These are phyloP conservation scores for Ophiostoma ulmi DNA, from an alignment of 2,329 filamentous ascomycete species.

Conservation along the genomic window DNA sequence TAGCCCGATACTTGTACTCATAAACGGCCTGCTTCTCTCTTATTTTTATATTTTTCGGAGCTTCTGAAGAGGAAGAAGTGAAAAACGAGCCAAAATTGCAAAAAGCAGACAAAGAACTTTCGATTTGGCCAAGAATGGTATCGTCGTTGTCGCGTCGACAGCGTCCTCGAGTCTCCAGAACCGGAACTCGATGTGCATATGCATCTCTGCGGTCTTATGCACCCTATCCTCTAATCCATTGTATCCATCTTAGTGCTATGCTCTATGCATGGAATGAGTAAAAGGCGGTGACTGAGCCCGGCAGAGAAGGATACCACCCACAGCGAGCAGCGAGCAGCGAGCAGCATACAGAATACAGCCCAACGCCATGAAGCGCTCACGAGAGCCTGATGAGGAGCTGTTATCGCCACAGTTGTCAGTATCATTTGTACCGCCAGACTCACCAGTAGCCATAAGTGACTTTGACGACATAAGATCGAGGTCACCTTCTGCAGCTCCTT, in stretches of 20 bases:
- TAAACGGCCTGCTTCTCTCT: not conserved
- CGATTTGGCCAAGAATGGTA: not conserved
- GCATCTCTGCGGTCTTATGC: not conserved
- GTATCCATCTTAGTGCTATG: not conserved
- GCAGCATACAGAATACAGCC: not conserved
- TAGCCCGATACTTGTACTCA: not conserved
- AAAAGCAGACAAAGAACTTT: too few relatives aligned
- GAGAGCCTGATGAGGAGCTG: constrained; percentile 47
- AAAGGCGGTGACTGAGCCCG: constrained; percentile 23
- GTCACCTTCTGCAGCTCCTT: not conserved
- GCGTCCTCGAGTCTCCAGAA: not conserved
- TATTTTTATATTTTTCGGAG: not conserved
- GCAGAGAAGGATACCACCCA: not conserved
- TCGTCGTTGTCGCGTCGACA: not conserved
- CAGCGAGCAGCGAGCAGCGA: constrained; percentile 1
- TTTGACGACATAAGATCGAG: not conserved
- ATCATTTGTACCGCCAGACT: not conserved
- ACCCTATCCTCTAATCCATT: not conserved
- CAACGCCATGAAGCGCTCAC: constrained; percentile 55
- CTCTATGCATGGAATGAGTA: not conserved
- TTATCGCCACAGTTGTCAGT: constrained; percentile 28
- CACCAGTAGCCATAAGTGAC: not conserved
- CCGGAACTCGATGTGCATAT: not conserved
- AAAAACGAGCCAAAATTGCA: too few relatives aligned
- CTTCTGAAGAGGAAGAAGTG: not conserved